Conservation (phyloP, 176 grass and related monocot species). For the Carex cristatella region DNA sequence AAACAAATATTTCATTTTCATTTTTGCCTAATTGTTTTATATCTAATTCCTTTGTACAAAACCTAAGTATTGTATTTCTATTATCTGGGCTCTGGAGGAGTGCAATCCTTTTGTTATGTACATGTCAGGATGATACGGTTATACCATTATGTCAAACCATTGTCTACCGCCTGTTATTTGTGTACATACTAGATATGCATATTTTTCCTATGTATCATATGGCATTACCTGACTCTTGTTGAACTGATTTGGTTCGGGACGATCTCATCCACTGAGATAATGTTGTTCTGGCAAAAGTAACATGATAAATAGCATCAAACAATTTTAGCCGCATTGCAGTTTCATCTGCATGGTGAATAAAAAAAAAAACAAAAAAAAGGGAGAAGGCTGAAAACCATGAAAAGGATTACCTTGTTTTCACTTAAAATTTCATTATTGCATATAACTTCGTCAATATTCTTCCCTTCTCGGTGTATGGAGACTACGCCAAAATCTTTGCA, state of each 20-base stretch:
- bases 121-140: not conserved
- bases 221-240: constrained; percentile 77
- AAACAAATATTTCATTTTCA: not conserved
- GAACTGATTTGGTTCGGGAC: constrained; percentile 92
- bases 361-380: not conserved
- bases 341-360: not conserved
- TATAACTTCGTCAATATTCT: constrained; percentile 57
- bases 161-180: not conserved
- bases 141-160: not conserved
- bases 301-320: not conserved
- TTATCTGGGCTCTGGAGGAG: not conserved
- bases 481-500: constrained; percentile 70
- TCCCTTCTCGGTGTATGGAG: constrained; percentile 69
- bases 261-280: constrained; percentile 70
- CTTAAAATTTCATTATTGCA: constrained; percentile 34
- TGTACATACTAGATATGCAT: not conserved
- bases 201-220: not conserved
- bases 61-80: not conserved
- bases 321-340: not conserved
- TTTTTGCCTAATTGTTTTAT: not conserved
- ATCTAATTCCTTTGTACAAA: not conserved
- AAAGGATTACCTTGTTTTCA: constrained; percentile 49
- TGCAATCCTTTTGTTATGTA: not conserved
- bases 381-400: not conserved
- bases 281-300: constrained; percentile 51